Evolutionary conservation across 306 rosid genomes (phyloP).

Genomic region (Canavalia ensiformis): DNA sequence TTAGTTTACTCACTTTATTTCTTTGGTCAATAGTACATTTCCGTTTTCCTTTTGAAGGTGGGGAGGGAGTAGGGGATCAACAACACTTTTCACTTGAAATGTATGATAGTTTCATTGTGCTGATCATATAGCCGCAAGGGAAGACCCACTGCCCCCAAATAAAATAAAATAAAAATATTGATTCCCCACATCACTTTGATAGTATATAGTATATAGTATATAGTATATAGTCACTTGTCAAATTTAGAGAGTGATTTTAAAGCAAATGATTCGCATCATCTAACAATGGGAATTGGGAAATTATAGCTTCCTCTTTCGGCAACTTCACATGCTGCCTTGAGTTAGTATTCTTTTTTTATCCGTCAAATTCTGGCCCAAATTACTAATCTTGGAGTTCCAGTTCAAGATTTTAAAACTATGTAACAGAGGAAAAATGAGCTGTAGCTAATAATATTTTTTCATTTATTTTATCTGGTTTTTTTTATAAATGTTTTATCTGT

Average conservation of each 20-base stretch:
- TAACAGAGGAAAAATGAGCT: too few species aligned
- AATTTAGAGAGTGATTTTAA: neutral
- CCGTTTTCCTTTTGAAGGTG: neutral
- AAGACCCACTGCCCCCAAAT: neutral
- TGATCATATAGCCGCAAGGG: neutral
- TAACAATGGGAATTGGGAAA: constrained; percentile 24
- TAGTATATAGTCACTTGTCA: neutral
- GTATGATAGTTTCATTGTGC: neutral
- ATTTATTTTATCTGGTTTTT: too few species aligned
- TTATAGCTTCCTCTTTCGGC: constrained; percentile 29
- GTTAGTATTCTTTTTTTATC: neutral
- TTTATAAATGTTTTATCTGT: too few species aligned
- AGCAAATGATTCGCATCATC: constrained; percentile 27
- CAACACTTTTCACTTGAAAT: neutral
- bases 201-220: neutral
- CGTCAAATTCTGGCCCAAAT: neutral
- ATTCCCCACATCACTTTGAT: neutral
- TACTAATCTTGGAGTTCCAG: neutral
- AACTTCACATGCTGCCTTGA: constrained; percentile 21
- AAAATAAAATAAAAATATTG: too few species aligned
- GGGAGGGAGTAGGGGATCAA: neutral
- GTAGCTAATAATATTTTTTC: too few species aligned
- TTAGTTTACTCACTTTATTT: too few species aligned
- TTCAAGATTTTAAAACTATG: neutral
- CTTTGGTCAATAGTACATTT: too few species aligned